Base-by-base conservation (phyloP, 306 rosid species). In the Myrica gale region DNA sequence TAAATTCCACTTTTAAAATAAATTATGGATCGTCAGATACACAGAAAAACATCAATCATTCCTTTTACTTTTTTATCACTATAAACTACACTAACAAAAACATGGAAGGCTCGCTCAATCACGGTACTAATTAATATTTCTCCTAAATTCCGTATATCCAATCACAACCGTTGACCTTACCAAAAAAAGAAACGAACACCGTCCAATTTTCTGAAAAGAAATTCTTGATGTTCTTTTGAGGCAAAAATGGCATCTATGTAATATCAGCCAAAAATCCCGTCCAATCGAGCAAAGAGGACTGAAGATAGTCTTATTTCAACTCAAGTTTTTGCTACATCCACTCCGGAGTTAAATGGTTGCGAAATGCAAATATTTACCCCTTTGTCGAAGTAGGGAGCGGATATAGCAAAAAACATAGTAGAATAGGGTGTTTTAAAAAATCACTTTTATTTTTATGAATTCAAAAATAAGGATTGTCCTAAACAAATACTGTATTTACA, bases 401-500 rank as follows among this genome's bases (percentile, higher is more conserved):
- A 47, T 21, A 43, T 16, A 71, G 32, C 9, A 20, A 67, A 44
- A 80, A 19, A 32, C 23, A 62, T 9, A 68, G 42, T 15, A 19
- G 68, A 16, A 53, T n/a, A 0, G 12, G 6, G 15, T 39, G 3
- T 6, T 26, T 13, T 61, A 50, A 37, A 46, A 11, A 50, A 79
- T 41, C 2, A 16, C 61, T 16, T n/a, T 48, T 47, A 9, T 48
- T 48, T 48, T 53, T 61, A 74, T 9, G 53, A 69, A 43, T 26
- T 46, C 73, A 74, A 79, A 70, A 13, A 51, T 57, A 15, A 69
- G 23, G 74, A 66, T 67, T 78, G 43, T 4, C 74, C 85, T 81
- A 66, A 42, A 5, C 60, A 65, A 53, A 51, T 5, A 12, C 21
- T 6, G 20, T 77, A 87, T 85, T 84, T 88, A 88, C 87, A 21